Percentiles rank a stretch among this genome's conserved stretches.
phyloP scores from a whole-genome alignment of 2,329 filamentous ascomycete genomes.

The Beauveria sp. region DNA sequence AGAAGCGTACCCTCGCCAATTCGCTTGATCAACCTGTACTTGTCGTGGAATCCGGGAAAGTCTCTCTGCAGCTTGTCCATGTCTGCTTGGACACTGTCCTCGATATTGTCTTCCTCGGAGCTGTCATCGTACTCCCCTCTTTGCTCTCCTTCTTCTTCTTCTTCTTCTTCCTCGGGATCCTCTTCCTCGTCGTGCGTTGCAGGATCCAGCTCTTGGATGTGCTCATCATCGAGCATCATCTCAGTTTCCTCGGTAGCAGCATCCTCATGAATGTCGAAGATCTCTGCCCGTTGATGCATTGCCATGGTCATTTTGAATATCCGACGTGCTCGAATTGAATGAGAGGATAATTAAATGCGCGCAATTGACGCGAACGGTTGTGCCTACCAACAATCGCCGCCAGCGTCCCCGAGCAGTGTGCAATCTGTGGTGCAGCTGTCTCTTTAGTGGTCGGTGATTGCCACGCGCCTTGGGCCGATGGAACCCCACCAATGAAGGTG shows the following conservation, averaged over 20 bases:
- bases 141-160: constrained; percentile 28
- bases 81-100: constrained; percentile 67
- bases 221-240: constrained; percentile 38
- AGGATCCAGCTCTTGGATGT: constrained; percentile 21
- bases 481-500: constrained; percentile 3
- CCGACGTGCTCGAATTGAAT: background rate
- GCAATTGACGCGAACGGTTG: background rate
- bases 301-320: constrained; percentile 17
- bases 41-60: constrained; percentile 75
- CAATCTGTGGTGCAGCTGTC: background rate
- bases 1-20: constrained; percentile 79
- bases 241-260: constrained; percentile 42
- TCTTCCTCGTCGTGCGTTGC: constrained; percentile 20
- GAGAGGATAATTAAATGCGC: background rate
- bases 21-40: constrained; percentile 86
- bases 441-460: background rate
- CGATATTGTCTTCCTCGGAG: constrained; percentile 56
- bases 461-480: constrained; percentile 1
- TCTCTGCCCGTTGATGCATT: constrained; percentile 21
- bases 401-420: background rate
- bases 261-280: constrained; percentile 45
- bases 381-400: background rate
- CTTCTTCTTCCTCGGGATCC: constrained; percentile 23
- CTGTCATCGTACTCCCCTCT: constrained; percentile 34
- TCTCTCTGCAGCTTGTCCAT: constrained; percentile 77